These are phyloP conservation scores for Sinapis alba DNA, from an alignment of 441 rosid genomes.

Conservation along the genomic window DNA sequence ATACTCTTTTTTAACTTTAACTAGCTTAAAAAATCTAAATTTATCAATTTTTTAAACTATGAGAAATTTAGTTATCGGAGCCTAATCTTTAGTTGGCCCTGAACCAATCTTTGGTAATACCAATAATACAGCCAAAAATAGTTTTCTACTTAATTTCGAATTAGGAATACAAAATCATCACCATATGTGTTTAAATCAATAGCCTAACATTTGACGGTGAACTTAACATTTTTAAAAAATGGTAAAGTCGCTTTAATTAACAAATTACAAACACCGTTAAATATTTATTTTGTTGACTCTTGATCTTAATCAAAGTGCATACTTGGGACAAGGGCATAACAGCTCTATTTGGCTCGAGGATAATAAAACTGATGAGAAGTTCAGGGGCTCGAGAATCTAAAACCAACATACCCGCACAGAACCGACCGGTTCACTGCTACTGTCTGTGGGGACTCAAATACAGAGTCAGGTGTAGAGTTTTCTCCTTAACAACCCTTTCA, in stretches of 20 bases:
- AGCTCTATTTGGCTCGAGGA: background rate
- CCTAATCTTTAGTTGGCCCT: too few relatives aligned
- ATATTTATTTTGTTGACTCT: background rate
- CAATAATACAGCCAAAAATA: too few relatives aligned
- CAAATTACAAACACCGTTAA: background rate
- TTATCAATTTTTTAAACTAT: too few relatives aligned
- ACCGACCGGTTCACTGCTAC: slow-evolving; percentile 35
- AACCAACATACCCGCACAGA: slow-evolving; percentile 6
- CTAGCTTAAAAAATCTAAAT: background rate
- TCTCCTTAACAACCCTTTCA: slow-evolving; percentile 7
- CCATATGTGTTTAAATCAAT: too few relatives aligned
- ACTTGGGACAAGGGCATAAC: background rate
- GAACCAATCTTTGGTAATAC: too few relatives aligned
- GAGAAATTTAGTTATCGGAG: too few relatives aligned
- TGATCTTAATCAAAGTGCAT: background rate
- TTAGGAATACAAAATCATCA: too few relatives aligned
- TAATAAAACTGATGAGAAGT: background rate
- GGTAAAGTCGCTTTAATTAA: background rate
- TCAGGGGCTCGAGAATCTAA: background rate
- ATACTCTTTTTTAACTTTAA: background rate
- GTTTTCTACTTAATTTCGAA: too few relatives aligned
- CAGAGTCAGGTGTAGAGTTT: slow-evolving; percentile 15
- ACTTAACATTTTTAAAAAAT: too few relatives aligned
- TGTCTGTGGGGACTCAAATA: slow-evolving; percentile 22
- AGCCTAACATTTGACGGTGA: too few relatives aligned